Conservation (phyloP, 306 rosid species). For the Trifolium pratense region DNA sequence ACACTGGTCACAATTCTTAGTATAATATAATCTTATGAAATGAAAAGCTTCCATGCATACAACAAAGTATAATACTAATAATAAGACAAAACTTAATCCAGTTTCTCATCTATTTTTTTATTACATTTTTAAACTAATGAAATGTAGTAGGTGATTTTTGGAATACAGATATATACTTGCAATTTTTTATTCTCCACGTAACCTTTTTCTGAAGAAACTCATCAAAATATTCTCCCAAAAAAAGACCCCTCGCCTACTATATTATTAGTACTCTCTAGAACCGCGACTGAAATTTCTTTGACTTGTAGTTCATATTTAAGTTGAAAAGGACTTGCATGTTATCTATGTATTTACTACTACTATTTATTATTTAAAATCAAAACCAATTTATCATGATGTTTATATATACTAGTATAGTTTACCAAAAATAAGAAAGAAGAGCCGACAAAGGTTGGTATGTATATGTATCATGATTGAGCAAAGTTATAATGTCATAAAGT, state of each 20-base stretch:
- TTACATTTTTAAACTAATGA: background rate
- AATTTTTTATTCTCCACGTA: background rate
- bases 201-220: background rate
- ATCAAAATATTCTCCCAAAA: background rate
- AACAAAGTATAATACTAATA: background rate
- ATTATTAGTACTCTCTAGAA: slow-evolving; percentile 14
- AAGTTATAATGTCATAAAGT: too few species aligned
- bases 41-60: background rate
- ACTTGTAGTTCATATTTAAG: background rate
- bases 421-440: background rate
- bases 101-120: background rate
- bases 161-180: too few species aligned
- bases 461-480: too few species aligned
- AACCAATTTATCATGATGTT: background rate
- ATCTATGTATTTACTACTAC: background rate
- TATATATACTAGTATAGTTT: background rate
- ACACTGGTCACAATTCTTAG: background rate
- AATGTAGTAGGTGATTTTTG: background rate
- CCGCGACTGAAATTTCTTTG: background rate
- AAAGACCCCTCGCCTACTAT: background rate
- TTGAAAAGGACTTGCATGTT: slow-evolving; percentile 3
- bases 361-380: background rate
- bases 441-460: background rate
- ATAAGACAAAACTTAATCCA: background rate
- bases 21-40: background rate